A percentile compares a stretch with the other conserved stretches of the same genome.
phyloP scores from a whole-genome alignment of 306 rosid species.

The Fagus crenata region DNA sequence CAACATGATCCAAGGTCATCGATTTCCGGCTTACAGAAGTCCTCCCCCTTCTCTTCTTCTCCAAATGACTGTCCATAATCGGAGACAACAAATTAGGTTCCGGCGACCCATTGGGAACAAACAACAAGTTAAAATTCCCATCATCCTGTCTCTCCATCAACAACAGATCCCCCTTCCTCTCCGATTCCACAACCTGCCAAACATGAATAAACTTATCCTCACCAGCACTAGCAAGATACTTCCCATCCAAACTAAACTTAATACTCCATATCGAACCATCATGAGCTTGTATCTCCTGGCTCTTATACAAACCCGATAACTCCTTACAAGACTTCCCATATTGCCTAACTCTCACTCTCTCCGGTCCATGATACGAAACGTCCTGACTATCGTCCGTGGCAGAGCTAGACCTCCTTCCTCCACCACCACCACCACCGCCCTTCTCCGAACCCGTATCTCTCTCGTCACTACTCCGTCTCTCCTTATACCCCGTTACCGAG shows the following conservation, averaged over 20 bases:
- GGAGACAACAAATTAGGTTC: slow-evolving; percentile 63
- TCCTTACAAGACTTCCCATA: slow-evolving; percentile 88
- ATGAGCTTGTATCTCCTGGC: slow-evolving; percentile 95
- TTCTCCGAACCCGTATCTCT: slow-evolving; percentile 88
- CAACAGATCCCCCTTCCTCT: slow-evolving; percentile 79
- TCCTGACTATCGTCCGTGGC: slow-evolving; percentile 99
- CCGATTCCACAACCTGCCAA: slow-evolving; percentile 87
- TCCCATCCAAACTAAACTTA: slow-evolving; percentile 97
- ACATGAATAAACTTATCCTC: slow-evolving; percentile 94
- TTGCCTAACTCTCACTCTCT: slow-evolving; percentile 77
- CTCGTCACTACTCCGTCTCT: slow-evolving; percentile 86
- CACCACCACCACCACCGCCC: slow-evolving; percentile 10
- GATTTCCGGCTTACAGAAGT: slow-evolving; percentile 76
- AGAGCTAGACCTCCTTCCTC: slow-evolving; percentile 90
- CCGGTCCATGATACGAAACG: slow-evolving; percentile 77
- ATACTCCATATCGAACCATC: slow-evolving; percentile 89
- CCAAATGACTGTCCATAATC: slow-evolving; percentile 48
- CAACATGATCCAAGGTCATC: slow-evolving; percentile 68
- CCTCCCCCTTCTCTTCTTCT: slow-evolving; percentile 87
- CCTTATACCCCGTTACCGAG: slow-evolving; percentile 65
- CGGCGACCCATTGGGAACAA: slow-evolving; percentile 70
- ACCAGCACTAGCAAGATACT: slow-evolving; percentile 92
- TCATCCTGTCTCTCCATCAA: slow-evolving; percentile 69
- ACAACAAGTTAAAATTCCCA: slow-evolving; percentile 54
- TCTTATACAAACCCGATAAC: slow-evolving; percentile 70